Evolutionary conservation across 1,284 basidiomycete genomes (phyloP).

Genomic region (Malassezia yamatoensis): DNA sequence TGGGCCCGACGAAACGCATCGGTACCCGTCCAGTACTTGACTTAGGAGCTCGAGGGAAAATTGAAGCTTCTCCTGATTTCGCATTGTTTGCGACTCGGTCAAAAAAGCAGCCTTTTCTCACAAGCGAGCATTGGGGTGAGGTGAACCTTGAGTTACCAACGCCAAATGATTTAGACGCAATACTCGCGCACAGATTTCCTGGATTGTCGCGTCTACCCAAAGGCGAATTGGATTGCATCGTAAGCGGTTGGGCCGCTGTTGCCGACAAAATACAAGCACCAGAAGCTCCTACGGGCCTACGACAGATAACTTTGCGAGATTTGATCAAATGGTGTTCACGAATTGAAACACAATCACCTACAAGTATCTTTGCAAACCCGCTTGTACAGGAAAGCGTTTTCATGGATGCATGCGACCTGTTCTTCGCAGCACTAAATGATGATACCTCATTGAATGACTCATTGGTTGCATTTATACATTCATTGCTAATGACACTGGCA

Average conservation of each 20-base stretch:
- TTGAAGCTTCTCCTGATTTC: conserved; percentile 48
- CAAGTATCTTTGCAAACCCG: conserved; percentile 55
- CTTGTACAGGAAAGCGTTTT: conserved; percentile 78
- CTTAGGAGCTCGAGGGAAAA: conserved; percentile 44
- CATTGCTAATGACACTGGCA: conserved; percentile 26
- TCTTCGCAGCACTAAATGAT: conserved; percentile 60
- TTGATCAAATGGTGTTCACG: conserved; percentile 77
- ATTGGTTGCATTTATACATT: conserved; percentile 9
- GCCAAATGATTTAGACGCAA: conserved; percentile 28
- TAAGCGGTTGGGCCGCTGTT: conserved; percentile 29
- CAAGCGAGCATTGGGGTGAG: conserved; percentile 55
- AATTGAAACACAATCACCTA: conserved; percentile 50
- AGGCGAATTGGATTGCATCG: conserved; percentile 22
- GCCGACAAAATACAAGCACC: background rate
- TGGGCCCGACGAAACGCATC: conserved; percentile 61
- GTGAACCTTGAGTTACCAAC: conserved; percentile 24
- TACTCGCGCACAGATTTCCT: conserved; percentile 25
- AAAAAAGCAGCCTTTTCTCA: conserved; percentile 53
- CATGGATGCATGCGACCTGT: conserved; percentile 80
- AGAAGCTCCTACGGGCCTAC: background rate
- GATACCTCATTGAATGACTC: background rate
- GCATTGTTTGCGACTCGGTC: conserved; percentile 49
- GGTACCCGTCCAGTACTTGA: conserved; percentile 62
- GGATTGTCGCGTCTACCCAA: conserved; percentile 18
- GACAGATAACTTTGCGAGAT: conserved; percentile 61